Percentiles rank a stretch among this genome's conserved stretches.
phyloP scores from a whole-genome alignment of 2,329 filamentous ascomycete genomes.

The Colletotrichum australisinense region DNA sequence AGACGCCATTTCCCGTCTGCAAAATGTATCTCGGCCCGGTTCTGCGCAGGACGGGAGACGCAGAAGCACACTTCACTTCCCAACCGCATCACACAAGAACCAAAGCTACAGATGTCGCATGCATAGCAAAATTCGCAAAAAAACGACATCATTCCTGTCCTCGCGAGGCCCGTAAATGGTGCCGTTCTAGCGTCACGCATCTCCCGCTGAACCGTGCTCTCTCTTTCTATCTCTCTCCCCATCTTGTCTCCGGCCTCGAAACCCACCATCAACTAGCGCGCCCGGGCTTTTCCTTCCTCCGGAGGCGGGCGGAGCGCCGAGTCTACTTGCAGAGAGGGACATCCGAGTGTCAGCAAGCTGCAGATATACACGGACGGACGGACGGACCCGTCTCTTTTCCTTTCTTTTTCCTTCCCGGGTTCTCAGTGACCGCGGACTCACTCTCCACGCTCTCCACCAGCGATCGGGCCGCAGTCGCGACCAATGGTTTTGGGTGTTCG shows the following conservation, averaged over 20 bases:
- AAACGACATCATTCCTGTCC: not conserved
- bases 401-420: too few species aligned
- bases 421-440: not conserved
- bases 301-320: not conserved
- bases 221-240: too few species aligned
- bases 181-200: not conserved
- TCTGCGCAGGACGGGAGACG: too few species aligned
- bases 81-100: too few species aligned
- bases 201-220: not conserved
- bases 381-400: too few species aligned
- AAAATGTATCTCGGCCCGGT: too few species aligned
- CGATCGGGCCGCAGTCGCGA: not conserved
- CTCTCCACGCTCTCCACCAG: not conserved
- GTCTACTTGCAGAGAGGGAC: not conserved
- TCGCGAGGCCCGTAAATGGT: not conserved
- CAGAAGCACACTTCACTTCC: too few species aligned
- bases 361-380: not conserved
- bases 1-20: too few species aligned
- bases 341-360: conserved; percentile 25
- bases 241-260: too few species aligned
- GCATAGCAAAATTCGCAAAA: not conserved
- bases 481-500: not conserved
- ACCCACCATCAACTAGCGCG: too few species aligned
- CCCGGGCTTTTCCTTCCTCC: not conserved
- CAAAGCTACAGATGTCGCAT: too few species aligned